Conservation (phyloP, 2,329 filamentous ascomycete species). For the Xylariales sp. region DNA sequence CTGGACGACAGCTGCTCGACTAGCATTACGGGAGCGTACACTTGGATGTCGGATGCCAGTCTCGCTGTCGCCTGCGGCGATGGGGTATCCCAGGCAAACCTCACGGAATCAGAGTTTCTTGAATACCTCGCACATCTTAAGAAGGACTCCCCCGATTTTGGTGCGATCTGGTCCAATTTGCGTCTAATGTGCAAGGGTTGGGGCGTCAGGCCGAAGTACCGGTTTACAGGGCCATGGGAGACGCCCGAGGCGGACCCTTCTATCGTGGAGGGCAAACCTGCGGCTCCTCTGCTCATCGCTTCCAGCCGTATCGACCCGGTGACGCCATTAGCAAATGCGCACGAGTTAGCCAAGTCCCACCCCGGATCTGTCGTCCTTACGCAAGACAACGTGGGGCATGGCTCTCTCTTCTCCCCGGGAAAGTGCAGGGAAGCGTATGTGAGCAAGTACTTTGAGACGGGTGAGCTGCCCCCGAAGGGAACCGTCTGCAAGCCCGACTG, state of each 20-base stretch:
- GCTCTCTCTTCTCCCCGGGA: neutral
- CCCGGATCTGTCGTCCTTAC: constrained; percentile 7
- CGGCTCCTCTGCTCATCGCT: constrained; percentile 39
- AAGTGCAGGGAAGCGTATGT: constrained; percentile 2
- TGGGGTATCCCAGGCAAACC: constrained; percentile 19
- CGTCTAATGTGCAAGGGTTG: constrained; percentile 35
- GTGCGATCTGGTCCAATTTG: constrained; percentile 27
- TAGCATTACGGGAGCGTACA: neutral
- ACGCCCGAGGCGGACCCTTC: constrained; percentile 13
- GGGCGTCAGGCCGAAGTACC: constrained; percentile 30
- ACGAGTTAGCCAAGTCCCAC: constrained; percentile 13
- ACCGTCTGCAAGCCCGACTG: constrained; percentile 13
- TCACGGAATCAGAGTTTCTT: constrained; percentile 19
- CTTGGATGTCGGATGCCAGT: constrained; percentile 14
- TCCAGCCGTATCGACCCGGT: constrained; percentile 31
- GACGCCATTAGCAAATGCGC: neutral
- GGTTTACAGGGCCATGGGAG: constrained; percentile 29
- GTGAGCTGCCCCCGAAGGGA: constrained; percentile 9
- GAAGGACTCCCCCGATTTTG: constrained; percentile 24
- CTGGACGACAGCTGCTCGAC: constrained; percentile 5
- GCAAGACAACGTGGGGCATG: neutral
- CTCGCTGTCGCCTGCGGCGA: constrained; percentile 30
- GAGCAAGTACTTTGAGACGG: constrained; percentile 9
- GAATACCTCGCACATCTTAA: constrained; percentile 23
- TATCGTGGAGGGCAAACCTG: constrained; percentile 27